Conservation (phyloP, 768 basidiomycete genomes). For the Coprinopsis sp. region DNA sequence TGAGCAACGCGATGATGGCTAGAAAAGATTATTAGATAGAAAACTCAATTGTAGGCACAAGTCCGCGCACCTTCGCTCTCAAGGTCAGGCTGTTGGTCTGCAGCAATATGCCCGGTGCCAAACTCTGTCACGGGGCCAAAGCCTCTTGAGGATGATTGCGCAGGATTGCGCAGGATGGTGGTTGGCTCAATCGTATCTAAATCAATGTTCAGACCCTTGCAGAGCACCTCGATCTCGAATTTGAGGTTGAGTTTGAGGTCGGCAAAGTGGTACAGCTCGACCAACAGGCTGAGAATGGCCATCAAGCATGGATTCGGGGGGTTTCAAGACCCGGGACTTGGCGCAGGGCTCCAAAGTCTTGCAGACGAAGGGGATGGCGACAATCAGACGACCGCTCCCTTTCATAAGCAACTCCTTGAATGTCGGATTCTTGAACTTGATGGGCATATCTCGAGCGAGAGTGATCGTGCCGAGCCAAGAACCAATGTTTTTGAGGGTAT, state of each 20-base stretch:
- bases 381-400: slow-evolving; percentile 83
- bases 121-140: slow-evolving; percentile 59
- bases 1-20: slow-evolving; percentile 63
- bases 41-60: neutral
- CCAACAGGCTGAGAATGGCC: slow-evolving; percentile 87
- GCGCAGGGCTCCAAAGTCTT: slow-evolving; percentile 90
- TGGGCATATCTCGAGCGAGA: slow-evolving; percentile 86
- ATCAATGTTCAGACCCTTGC: slow-evolving; percentile 86
- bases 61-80: slow-evolving; percentile 39
- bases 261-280: slow-evolving; percentile 95
- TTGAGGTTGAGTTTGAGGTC: slow-evolving; percentile 95
- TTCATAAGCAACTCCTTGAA: slow-evolving; percentile 98
- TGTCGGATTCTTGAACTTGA: slow-evolving; percentile 88
- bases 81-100: slow-evolving; percentile 48
- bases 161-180: slow-evolving; percentile 69
- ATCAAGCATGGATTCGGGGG: slow-evolving; percentile 99
- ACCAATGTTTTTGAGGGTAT: slow-evolving; percentile 87
- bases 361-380: slow-evolving; percentile 97
- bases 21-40: neutral
- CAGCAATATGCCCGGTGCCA: slow-evolving; percentile 71
- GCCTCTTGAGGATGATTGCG: slow-evolving; percentile 70
- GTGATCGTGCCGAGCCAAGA: slow-evolving; percentile 95
- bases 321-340: slow-evolving; percentile 87
- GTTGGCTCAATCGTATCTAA: slow-evolving; percentile 82
- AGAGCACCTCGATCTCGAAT: slow-evolving; percentile 97